Evolutionary conservation across 2,329 filamentous ascomycete species (phyloP).

Genomic region (Clarireedia monteithiana): DNA sequence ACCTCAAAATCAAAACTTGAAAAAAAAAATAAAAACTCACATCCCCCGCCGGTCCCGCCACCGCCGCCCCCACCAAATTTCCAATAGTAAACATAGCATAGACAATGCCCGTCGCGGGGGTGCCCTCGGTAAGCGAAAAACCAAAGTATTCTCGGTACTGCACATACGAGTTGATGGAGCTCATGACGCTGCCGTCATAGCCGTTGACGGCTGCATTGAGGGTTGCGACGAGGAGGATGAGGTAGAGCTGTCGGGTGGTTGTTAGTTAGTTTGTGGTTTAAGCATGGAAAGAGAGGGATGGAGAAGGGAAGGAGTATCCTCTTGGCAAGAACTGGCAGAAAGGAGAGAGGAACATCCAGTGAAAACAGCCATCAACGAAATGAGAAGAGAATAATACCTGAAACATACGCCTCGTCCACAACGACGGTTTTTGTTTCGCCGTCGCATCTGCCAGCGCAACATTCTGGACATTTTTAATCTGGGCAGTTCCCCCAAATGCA

Average conservation of each 20-base stretch:
- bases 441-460: not conserved
- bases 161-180: constrained; percentile 38
- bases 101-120: constrained; percentile 16
- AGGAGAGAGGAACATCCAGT: not conserved
- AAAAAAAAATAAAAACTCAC: not conserved
- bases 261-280: not conserved
- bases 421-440: not conserved
- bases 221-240: constrained; percentile 13
- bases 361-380: too few relatives aligned
- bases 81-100: constrained; percentile 10
- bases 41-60: constrained; percentile 4
- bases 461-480: not conserved
- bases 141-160: constrained; percentile 31
- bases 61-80: constrained; percentile 4
- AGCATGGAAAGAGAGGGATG: not conserved
- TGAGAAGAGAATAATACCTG: not conserved
- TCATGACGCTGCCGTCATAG: constrained; percentile 43
- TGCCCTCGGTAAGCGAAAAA: constrained; percentile 11
- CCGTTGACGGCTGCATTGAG: constrained; percentile 31
- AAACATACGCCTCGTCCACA: constrained; percentile 2
- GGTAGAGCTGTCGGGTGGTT: constrained; percentile 1
- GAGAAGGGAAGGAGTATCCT: not conserved
- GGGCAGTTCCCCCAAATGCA: not conserved
- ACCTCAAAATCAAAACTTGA: not conserved
- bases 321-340: too few relatives aligned